Base-by-base conservation (phyloP, 495 filamentous ascomycete species). In the Viridothelium virens region DNA sequence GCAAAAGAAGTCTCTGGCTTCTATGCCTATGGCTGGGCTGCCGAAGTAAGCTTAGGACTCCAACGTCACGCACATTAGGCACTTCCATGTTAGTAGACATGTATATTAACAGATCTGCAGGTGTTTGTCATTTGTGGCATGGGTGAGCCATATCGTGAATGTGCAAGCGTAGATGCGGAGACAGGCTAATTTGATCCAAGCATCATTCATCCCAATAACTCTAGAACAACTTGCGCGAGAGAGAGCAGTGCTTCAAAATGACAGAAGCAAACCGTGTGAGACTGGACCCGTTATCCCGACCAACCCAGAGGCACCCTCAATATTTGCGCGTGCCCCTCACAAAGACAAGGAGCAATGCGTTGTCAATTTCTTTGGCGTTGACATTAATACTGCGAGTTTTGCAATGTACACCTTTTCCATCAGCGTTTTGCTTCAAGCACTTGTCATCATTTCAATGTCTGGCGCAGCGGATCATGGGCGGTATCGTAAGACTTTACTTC, bases 371-470 rank as follows among this genome's bases (percentile, higher is more conserved):
- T 77, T 96, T 56, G 94, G 94, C 4, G 76, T 85, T 64, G 89
- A 96, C 70, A 87, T 98, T 73, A 97, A 96, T 77, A 96, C 94
- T 10, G 92, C 94, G 18, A 95, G 90, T 78, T 97, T 97, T 76
- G 94, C 95, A 66, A 92, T 98, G 89, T 98, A 97, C 78, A 96
- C 91, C 3, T 97, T 97, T 76, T 95, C 91, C 61, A 76, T 96
- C 66, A 94, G 90, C 76, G 94, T 98, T 1, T 74, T 96, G 9
- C 72, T 96, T 39, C 94, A 98, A 76, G 87, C 92, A 9, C 76
- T 97, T 31, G 76, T 98, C 41, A 95, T 98, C 38, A 89, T 98
- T 66, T 95, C 91, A 65, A 96, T 98, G 84, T 93, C 89, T 67
- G 94, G 90, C 39, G 94, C 94, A 50, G 94, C 94, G 56, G 94